Percentiles rank a stretch among this genome's conserved stretches.
These are phyloP conservation scores for Ceratobasidium papillatum DNA, from an alignment of 1,284 basidiomycete species.

Conservation along the genomic window DNA sequence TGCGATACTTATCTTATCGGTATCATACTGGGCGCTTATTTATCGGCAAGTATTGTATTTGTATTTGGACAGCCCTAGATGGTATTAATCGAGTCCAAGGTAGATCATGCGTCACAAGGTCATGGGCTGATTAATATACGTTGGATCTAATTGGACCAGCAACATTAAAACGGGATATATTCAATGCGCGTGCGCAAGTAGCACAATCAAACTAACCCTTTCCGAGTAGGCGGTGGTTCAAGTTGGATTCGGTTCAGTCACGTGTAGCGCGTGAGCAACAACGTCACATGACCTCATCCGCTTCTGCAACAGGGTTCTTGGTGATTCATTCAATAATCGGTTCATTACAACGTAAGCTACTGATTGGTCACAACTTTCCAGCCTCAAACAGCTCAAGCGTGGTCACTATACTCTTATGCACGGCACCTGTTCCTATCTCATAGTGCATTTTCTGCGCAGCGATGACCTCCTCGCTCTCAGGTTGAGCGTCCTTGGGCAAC, in stretches of 20 bases:
- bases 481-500: not conserved
- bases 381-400: conserved; percentile 30
- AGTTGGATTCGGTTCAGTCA: conserved; percentile 9
- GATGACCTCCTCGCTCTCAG: not conserved
- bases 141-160: not conserved
- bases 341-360: not conserved
- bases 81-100: not conserved
- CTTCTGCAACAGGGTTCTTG: conserved; percentile 18
- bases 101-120: conserved; percentile 17
- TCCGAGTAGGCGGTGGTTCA: not conserved
- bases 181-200: not conserved
- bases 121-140: not conserved
- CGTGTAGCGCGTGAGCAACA: conserved; percentile 21
- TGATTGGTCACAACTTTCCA: conserved; percentile 19
- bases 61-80: too few relatives aligned
- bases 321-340: not conserved
- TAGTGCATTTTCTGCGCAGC: not conserved
- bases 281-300: conserved; percentile 10
- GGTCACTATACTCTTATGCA: not conserved
- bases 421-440: not conserved
- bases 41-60: too few relatives aligned
- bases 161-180: not conserved
- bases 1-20: too few relatives aligned
- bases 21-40: not conserved
- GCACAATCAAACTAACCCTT: not conserved